Base-by-base conservation (phyloP, 257 asterid species). In the Solanum dulcamara region DNA sequence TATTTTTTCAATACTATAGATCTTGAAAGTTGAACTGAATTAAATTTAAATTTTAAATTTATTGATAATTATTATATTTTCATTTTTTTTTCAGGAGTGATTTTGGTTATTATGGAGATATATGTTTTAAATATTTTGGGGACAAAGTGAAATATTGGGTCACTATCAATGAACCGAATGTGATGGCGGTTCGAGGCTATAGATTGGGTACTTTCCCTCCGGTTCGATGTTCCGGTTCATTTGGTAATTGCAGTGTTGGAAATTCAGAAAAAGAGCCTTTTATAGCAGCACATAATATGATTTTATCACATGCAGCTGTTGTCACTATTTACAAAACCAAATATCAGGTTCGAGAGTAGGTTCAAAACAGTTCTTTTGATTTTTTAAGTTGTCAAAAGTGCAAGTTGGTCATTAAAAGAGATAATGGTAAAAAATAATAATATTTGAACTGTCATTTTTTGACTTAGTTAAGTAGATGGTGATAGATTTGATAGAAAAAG, bases 151-250 rank as follows among this genome's bases (percentile, higher is more conserved):
- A 89, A 85, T 62, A 88, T 24, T 89, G 92, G 90, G 84, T 86
- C 22, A 88, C 92, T 38, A 84, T 86, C 24, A 84, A 86, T 59
- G 90, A 89, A 81, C 89, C 90, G 37, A 89, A 89, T 53, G 12
- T 89, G 72, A 83, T 87, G 68, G 93, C 92, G n/a, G 89, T 91
- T 84, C 88, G 90, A 5, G 95, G 92, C 51, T 93, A 93, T 81
- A 85, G 93, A 80, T 88, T 87, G 0, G 95, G 97, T 38, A 64
- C 85, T 20, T 89, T 89, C 86, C 90, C 92, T 13, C 90, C 92
- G 11, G 74, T 33, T 67, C 88, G 88, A 84, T 89, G 89, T 51
- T 89, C 89, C n/a, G 79, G 42, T 38, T 83, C 85, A 44, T 89
- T 81, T 42, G 88, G 90, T 51, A 83, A 67, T 40, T 89, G 90